Conservation (phyloP, 75 land plant genomes). For the Cryptomeria japonica region DNA sequence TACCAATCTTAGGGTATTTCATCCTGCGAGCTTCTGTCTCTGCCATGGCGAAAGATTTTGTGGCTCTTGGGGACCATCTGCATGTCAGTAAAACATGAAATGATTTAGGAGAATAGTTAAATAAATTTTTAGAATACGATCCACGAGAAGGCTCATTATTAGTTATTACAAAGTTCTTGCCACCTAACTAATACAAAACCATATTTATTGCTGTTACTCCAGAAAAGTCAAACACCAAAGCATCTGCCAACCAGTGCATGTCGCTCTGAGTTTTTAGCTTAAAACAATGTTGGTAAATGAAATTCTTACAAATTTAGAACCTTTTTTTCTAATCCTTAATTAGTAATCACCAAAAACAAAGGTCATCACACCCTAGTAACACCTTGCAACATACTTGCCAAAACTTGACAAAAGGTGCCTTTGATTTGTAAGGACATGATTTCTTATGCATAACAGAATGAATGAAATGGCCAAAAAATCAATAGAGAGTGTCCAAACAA, state of each 20-base stretch:
- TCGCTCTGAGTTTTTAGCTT: not conserved
- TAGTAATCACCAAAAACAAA: not conserved
- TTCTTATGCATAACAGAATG: not conserved
- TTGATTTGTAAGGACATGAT: not conserved
- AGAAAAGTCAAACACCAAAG: not conserved
- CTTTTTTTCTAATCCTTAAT: not conserved
- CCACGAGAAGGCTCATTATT: not conserved
- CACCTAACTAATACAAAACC: not conserved
- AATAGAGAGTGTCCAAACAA: not conserved
- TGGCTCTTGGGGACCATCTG: conserved; percentile 87
- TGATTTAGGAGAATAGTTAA: not conserved
- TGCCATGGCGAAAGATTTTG: conserved; percentile 81
- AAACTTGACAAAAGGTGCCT: not conserved
- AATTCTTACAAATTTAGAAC: not conserved
- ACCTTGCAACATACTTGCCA: not conserved
- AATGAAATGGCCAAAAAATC: not conserved
- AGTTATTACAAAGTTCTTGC: not conserved
- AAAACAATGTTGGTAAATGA: not conserved
- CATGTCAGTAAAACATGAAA: not conserved
- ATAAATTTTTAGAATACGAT: not conserved
- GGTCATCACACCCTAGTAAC: not conserved
- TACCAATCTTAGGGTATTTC: conserved; percentile 81
- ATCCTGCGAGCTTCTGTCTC: conserved; percentile 90
- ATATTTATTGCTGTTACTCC: not conserved
- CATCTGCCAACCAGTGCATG: not conserved